Base-by-base conservation (phyloP, 495 filamentous ascomycete genomes). In the Parathielavia appendiculata region DNA sequence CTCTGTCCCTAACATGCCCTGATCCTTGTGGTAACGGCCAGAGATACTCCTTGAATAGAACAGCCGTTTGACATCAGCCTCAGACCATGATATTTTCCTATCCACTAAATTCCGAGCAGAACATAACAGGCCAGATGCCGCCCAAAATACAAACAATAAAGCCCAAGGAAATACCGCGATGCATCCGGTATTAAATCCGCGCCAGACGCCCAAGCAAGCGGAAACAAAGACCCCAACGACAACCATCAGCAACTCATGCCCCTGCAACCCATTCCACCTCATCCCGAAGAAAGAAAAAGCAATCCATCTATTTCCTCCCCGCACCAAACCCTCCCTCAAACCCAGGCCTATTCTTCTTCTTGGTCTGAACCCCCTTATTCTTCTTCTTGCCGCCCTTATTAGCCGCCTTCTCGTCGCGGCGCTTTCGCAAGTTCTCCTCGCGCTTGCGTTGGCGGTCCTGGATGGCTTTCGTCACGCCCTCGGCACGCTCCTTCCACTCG, bases 321-420 rank as follows among this genome's bases (percentile, higher is more conserved):
- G 75, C 78, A 66, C 87, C 90, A 70, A 96, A 92, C 46, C 58
- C 59, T 62, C 92, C 93, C 73, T 97, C 95, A 68, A 96, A 96
- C 5, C 93, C 92, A 5, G 92, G 86, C 60, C 89, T 69, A 30
- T 75, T 78, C 73, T 87, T 81, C 63, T 81, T 81, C 62, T 79
- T 79, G 26, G 58, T 71, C 61, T 65, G 48, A 66, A 83, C 84
- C 44, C 76, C 78, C 72, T 84, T 83, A 72, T 82, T 84, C 56
- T 83, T 85, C 69, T 82, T 78, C 77, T 86, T 88, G 54, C 84
- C 83, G 56, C 72, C 67, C 20, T 79, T 74, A 39, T 61, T 44
- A 8, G 55, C 48, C 34, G 51, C 44, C 73, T 86, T 86, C 51
- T 86, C 86, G 35, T 97, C 93, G 69, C 82, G 83, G 57, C 92